Evolutionary conservation across 2,329 filamentous ascomycete species (phyloP), one percentile per base, ranked within the genome.

Genomic region (Aspergillus fructus): DNA sequence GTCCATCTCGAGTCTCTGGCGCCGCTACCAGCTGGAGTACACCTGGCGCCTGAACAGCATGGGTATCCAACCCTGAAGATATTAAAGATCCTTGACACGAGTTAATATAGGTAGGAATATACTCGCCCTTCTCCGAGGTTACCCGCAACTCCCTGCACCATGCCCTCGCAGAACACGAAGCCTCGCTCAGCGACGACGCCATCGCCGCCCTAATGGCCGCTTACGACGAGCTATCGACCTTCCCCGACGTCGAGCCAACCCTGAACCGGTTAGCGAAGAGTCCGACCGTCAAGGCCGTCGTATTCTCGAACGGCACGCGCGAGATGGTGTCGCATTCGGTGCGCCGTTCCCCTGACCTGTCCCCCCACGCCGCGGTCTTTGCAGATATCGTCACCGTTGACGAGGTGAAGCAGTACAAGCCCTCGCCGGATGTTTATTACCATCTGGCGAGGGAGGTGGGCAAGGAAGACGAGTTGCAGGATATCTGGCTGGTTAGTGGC

Each of bases 11-110:
- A 71, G 79, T 15, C 72, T 83, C 66, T 91, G 89, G 83, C 79
- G 89, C 55, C 81, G 82, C 30, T 88, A 88, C 66, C 89, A 92
- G 71, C 77, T 92, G 8, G 89, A 91, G 72, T 93, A 91, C 65
- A 90, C 89, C 40, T 92, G 87, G 87, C 79, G 89, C 51, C 74
- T 88, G 62, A 91, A 87, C 66, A 87, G 85, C 78, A 92, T 92
- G 89, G 81, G 89, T 46, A 53, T 19, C 17, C 17, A 19, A 19
- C 17, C 17, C 17, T 19, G 17, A 19, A 19, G 17, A 19, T 19
- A 19, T 19, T 19, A 1, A 19, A 19, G 17, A 19, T 19, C 17
- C 17, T 19, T 19, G 17, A 19, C 17, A 19, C 17, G 17, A 19
- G 17, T 2, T 19, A 19, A 19, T 41, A 53, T 23, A 41, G 0